Evolutionary conservation across 306 rosid species (phyloP), one percentile per base, ranked within the genome.

Genomic region (Prunus armeniaca): DNA sequence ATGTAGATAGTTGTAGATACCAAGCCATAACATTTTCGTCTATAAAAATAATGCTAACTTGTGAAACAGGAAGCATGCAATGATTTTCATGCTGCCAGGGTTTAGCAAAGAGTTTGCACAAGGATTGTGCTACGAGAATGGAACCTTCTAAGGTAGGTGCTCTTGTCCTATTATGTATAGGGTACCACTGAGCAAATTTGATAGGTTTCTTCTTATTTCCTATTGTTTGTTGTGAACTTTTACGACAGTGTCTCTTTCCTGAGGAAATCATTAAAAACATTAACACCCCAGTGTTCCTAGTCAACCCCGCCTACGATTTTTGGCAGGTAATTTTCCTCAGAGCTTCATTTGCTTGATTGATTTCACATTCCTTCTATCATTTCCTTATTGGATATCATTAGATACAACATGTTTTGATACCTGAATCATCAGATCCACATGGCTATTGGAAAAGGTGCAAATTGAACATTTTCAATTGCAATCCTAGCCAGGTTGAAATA

Each of bases 381-480:
- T 65, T 69, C 19, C 71, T 49, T 77, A 72, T 77, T 66, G 49
- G 75, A 19, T 80, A 74, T 80, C 51, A 67, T 74, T 81, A 91
- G 99, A 91, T 92, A 84, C 93, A 88, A 85, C 61, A 95, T 90
- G 75, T 95, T 84, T 86, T 95, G 87, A 88, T 89, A 75, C 99
- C 99, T 52, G 69, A 62, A 79, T 84, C 88, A 69, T 82, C 91
- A 72, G 93, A 88, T 84, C 90, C 89, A 62, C 73, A 68, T 65
- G 86, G 88, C 80, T 76, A 78, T 82, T 95, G 97, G 99, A 68
- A 73, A 85, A 82, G 77, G 28, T 95, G 97, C 86, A 95, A 88
- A 79, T 80, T 86, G 77, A 87, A 73, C 85, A 81, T 95, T 79
- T 77, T 15, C 52, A 81, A 73, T 57, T 95, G 97, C 83, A 76